These are phyloP conservation scores for Globisporangium paroecandrum DNA, from an alignment of 352 stramenopile genomes.

Conservation along the genomic window DNA sequence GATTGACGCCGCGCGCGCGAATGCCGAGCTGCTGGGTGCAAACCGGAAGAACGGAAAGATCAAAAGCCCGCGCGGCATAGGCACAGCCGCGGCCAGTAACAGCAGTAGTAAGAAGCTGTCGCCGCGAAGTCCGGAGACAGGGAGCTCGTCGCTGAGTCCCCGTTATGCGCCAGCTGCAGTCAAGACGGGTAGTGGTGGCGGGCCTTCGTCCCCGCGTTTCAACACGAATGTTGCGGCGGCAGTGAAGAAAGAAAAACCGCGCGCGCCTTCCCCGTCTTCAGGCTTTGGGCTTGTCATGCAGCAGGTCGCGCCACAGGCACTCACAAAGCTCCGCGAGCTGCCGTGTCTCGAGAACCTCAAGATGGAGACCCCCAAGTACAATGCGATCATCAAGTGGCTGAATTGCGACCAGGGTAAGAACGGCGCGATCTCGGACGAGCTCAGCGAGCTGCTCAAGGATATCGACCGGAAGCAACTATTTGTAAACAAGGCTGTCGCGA, in stretches of 20 bases:
- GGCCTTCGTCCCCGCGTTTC: background rate
- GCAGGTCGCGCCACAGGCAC: conserved; percentile 18
- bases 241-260: conserved; percentile 7
- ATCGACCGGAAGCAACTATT: conserved; percentile 5
- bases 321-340: conserved; percentile 38
- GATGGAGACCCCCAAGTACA: conserved; percentile 44
- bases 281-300: conserved; percentile 6
- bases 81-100: background rate
- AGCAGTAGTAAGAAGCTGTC: conserved; percentile 3
- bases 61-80: background rate
- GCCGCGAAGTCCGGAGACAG: background rate
- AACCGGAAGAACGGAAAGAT: conserved; percentile 20
- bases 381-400: conserved; percentile 47
- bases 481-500: background rate
- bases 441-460: conserved; percentile 29
- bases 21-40: conserved; percentile 1
- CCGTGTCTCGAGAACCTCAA: conserved; percentile 35
- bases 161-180: background rate
- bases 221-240: background rate
- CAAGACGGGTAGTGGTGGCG: background rate
- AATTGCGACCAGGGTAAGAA: conserved; percentile 48
- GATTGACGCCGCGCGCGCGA: conserved; percentile 2
- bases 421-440: conserved; percentile 24
- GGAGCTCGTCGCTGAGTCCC: background rate
- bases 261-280: background rate